phyloP scores from a whole-genome alignment of 116 monocot species.

The Phalaenopsis hybrid region DNA sequence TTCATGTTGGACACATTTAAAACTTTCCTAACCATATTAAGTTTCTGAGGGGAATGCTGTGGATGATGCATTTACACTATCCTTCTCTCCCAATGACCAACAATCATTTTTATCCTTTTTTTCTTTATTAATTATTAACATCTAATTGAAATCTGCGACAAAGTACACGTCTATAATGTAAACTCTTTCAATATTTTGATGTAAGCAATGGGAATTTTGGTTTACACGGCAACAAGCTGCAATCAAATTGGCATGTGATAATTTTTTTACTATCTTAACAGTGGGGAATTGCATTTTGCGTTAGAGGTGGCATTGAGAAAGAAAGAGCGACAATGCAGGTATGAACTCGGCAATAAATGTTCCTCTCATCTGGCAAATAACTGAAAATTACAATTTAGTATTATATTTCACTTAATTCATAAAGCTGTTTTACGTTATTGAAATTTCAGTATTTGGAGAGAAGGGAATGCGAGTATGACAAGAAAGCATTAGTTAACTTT shows the following conservation, averaged over 20 bases:
- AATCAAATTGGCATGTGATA: not conserved
- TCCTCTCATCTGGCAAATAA: not conserved
- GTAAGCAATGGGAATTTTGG: not conserved
- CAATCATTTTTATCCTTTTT: not conserved
- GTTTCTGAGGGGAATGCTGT: not conserved
- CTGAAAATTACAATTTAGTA: not conserved
- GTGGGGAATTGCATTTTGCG: slow-evolving; percentile 42
- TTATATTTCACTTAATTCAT: not conserved
- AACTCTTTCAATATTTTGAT: not conserved
- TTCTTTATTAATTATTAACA: too few species aligned
- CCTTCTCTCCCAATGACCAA: not conserved
- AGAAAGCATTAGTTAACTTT: slow-evolving; percentile 25
- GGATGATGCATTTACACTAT: not conserved
- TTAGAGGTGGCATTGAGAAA: slow-evolving; percentile 29
- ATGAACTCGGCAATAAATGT: not conserved
- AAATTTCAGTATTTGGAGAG: slow-evolving; percentile 35
- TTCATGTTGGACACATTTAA: not conserved
- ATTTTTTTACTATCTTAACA: slow-evolving; percentile 7
- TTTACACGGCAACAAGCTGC: not conserved
- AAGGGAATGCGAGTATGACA: slow-evolving; percentile 48
- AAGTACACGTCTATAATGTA: not conserved
- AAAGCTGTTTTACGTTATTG: not conserved
- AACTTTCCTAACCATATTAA: not conserved
- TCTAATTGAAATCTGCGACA: not conserved
- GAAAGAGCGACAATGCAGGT: slow-evolving; percentile 36